A percentile compares a stretch with the other conserved stretches of the same genome.
phyloP scores from a whole-genome alignment of 495 filamentous ascomycete species.

The Pseudoneurospora amorphoporcata region DNA sequence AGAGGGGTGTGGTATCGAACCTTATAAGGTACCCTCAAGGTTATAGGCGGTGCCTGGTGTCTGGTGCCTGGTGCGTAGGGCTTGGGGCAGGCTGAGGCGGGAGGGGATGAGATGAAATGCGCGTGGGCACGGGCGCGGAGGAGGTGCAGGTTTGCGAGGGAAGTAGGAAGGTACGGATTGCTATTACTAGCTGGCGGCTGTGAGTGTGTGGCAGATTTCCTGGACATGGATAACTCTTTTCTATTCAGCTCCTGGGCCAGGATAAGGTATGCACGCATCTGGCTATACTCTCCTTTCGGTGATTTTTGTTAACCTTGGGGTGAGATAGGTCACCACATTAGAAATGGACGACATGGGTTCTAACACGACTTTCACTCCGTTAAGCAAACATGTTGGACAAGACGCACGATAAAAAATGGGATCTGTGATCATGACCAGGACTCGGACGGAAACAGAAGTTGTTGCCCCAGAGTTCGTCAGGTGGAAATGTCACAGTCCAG shows the following conservation, averaged over 20 bases:
- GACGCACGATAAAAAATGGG: neutral
- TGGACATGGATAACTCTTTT: neutral
- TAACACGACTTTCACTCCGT: neutral
- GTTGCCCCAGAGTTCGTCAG: neutral
- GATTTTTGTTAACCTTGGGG: neutral
- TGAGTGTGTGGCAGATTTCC: neutral
- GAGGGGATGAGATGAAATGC: neutral
- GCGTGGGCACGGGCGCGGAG: neutral
- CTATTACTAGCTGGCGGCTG: neutral
- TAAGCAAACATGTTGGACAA: neutral
- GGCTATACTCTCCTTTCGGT: neutral
- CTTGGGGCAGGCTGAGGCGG: neutral
- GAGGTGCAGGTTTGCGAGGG: neutral
- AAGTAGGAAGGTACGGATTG: neutral
- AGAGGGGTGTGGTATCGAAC: neutral
- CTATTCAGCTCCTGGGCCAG: neutral
- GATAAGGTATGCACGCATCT: neutral
- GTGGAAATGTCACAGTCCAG: neutral
- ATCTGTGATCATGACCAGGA: neutral
- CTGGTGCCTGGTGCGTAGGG: neutral
- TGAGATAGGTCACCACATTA: neutral
- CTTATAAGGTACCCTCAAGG: neutral
- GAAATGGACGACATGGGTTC: neutral
- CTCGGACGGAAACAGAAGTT: neutral
- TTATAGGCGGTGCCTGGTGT: neutral